phyloP scores from a whole-genome alignment of 441 rosid species.

The Populus hybrid region DNA sequence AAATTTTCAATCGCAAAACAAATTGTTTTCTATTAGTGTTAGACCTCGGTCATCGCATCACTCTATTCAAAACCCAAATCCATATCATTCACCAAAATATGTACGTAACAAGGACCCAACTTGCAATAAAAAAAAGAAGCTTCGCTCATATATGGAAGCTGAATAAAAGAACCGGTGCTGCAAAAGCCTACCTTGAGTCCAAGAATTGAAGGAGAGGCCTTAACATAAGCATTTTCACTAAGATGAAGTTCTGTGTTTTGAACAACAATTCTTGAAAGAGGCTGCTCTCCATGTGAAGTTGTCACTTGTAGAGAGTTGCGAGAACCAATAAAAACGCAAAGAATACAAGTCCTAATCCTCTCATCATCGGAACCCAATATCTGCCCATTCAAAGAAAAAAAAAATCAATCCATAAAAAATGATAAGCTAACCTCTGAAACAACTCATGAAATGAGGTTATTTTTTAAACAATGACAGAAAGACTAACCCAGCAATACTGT shows the following conservation, averaged over 20 bases:
- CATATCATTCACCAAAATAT: background rate
- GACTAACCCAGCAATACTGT: no score
- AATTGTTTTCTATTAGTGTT: background rate
- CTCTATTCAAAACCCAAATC: background rate
- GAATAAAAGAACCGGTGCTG: background rate
- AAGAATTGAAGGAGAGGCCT: constrained; percentile 58
- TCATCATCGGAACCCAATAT: constrained; percentile 26
- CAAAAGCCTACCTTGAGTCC: constrained; percentile 48
- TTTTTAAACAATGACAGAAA: background rate
- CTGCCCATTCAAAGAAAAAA: constrained; percentile 17
- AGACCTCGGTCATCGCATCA: background rate
- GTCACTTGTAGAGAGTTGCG: constrained; percentile 30
- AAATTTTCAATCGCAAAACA: background rate
- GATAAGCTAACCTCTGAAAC: background rate
- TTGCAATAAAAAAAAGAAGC: background rate
- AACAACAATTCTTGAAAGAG: constrained; percentile 60
- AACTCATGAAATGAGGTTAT: background rate
- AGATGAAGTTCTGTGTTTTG: constrained; percentile 40
- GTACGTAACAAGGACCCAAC: background rate
- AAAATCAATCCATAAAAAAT: background rate
- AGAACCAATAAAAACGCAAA: constrained; percentile 32
- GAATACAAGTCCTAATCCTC: constrained; percentile 27
- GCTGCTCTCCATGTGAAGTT: constrained; percentile 57
- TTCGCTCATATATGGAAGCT: background rate
- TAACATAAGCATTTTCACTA: constrained; percentile 41